Percentiles rank a stretch among this genome's conserved stretches.
Evolutionary conservation across 2,329 filamentous ascomycete genomes (phyloP).

Genomic region (Pseudogymnoascus sp.): DNA sequence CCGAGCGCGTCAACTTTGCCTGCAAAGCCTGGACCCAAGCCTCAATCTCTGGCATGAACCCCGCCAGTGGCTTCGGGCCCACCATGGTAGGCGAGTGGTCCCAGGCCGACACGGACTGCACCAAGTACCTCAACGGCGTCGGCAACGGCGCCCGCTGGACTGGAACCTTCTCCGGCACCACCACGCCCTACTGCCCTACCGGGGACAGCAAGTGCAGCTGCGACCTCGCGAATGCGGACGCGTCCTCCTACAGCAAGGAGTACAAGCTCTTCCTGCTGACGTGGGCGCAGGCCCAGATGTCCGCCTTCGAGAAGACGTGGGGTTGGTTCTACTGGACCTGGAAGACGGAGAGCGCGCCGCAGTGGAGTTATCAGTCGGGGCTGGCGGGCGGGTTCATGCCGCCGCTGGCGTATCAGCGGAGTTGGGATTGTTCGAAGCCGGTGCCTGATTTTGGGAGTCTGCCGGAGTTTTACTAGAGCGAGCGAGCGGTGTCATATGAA

Average conservation of each 20-base stretch:
- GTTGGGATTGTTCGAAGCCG: constrained; percentile 53
- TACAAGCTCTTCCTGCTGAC: constrained; percentile 83
- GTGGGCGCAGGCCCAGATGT: constrained; percentile 95
- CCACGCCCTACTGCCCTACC: constrained; percentile 66
- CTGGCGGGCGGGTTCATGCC: constrained; percentile 73
- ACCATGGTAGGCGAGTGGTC: constrained; percentile 96
- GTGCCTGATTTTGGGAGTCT: constrained; percentile 45
- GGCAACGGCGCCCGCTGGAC: constrained; percentile 84
- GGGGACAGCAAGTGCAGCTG: constrained; percentile 62
- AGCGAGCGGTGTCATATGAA: not conserved
- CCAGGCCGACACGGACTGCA: constrained; percentile 94
- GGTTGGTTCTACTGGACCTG: constrained; percentile 99
- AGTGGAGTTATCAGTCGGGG: constrained; percentile 89
- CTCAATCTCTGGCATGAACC: constrained; percentile 59
- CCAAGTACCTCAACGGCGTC: constrained; percentile 79
- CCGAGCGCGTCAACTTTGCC: constrained; percentile 76
- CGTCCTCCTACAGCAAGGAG: constrained; percentile 54
- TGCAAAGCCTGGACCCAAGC: constrained; percentile 82
- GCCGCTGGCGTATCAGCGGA: constrained; percentile 57
- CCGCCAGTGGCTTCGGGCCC: constrained; percentile 73
- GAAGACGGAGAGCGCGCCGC: constrained; percentile 75
- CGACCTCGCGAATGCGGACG: constrained; percentile 63
- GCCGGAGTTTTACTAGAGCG: constrained; percentile 39
- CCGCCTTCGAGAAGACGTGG: constrained; percentile 83
- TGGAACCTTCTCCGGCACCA: constrained; percentile 69